Evolutionary conservation across 2,329 filamentous ascomycete species (phyloP).

Genomic region (Apiospora aurea): DNA sequence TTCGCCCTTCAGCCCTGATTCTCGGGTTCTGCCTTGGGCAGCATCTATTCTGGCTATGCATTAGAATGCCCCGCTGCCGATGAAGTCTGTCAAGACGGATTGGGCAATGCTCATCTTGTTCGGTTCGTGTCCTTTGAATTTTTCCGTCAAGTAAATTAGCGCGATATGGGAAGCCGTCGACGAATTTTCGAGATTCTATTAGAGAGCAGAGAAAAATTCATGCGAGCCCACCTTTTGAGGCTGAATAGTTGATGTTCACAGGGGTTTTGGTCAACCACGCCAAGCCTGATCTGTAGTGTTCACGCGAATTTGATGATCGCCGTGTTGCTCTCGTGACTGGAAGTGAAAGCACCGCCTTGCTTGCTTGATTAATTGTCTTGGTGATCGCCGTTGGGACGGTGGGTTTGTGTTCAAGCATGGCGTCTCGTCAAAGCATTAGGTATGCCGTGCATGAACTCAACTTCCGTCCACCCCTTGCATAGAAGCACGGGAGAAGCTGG

Average conservation of each 20-base stretch:
- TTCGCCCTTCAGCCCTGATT: slow-evolving; percentile 7
- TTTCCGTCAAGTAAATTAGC: neutral
- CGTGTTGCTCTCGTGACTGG: neutral
- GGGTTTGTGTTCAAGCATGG: neutral
- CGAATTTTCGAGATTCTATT: slow-evolving; percentile 3
- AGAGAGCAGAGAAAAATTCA: slow-evolving; percentile 1
- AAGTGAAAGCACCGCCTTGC: neutral
- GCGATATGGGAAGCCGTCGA: neutral
- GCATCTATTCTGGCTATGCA: neutral
- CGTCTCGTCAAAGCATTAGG: neutral
- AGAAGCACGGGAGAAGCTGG: slow-evolving; percentile 3
- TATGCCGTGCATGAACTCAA: neutral
- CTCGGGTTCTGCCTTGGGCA: neutral
- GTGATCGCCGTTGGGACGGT: neutral
- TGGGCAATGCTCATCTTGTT: slow-evolving; percentile 5
- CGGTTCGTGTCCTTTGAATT: neutral
- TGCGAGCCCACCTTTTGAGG: slow-evolving; percentile 22
- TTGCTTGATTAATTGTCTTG: neutral
- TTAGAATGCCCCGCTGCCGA: neutral
- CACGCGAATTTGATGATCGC: neutral
- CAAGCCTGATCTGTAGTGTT: neutral
- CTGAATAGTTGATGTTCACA: slow-evolving; percentile 11
- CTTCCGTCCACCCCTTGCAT: neutral
- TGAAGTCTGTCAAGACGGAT: neutral
- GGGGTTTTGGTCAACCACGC: slow-evolving; percentile 11